phyloP scores from a whole-genome alignment of 768 basidiomycete species.

The Suillus subluteus region DNA sequence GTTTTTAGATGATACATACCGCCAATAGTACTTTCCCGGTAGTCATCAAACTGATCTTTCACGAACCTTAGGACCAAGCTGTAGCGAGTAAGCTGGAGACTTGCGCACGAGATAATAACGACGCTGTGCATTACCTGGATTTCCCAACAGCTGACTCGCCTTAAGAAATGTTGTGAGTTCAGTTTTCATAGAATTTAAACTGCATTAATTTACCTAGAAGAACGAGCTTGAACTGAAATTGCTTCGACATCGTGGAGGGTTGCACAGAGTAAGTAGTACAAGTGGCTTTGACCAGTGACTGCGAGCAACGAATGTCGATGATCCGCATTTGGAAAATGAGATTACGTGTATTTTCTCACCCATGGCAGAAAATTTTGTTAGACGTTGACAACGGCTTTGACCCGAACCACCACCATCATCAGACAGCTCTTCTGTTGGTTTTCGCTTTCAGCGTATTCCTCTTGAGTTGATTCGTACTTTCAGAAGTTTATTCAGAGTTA shows the following conservation, averaged over 20 bases:
- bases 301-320: constrained; percentile 2
- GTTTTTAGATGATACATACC: constrained; percentile 45
- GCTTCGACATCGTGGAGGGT: constrained; percentile 76
- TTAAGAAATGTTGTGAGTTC: constrained; percentile 37
- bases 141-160: constrained; percentile 99
- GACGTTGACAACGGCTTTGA: constrained; percentile 20
- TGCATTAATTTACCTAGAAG: constrained; percentile 70
- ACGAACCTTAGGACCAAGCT: constrained; percentile 96
- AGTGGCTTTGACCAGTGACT: constrained; percentile 10
- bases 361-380: constrained; percentile 34
- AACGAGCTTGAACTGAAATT: constrained; percentile 95
- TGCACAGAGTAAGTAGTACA: constrained; percentile 23
- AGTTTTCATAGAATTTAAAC: neutral
- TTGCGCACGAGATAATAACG: constrained; percentile 22
- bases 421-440: constrained; percentile 12
- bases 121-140: constrained; percentile 63
- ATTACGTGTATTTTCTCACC: constrained; percentile 38
- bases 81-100: constrained; percentile 28
- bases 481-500: constrained; percentile 27
- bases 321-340: constrained; percentile 9
- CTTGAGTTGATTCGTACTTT: constrained; percentile 28
- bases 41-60: constrained; percentile 95
- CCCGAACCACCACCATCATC: constrained; percentile 42
- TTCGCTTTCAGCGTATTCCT: constrained; percentile 26
- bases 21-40: constrained; percentile 93